phyloP scores from a whole-genome alignment of 2,329 filamentous ascomycete species.

The Pseudocercospora crystallina region DNA sequence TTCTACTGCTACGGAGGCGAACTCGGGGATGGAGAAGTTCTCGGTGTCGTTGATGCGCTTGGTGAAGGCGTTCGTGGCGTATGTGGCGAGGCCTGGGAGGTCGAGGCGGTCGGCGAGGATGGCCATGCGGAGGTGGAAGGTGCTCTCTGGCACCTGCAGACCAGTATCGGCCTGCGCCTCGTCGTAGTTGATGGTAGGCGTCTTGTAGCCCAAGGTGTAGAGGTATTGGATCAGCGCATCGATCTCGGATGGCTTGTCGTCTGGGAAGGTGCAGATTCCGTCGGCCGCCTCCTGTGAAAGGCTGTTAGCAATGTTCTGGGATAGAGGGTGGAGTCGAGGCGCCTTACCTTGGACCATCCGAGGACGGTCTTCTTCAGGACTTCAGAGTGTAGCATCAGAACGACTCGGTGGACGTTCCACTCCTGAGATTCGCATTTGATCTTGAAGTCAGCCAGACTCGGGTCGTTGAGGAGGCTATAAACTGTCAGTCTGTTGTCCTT shows the following conservation, averaged over 20 bases:
- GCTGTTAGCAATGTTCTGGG: no score
- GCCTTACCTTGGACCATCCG: not conserved
- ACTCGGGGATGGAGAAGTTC: no score
- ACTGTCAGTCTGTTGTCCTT: no score
- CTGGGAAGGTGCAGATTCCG: not conserved
- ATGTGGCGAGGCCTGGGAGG: not conserved
- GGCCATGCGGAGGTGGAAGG: not conserved
- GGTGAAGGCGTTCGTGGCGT: not conserved
- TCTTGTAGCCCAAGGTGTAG: not conserved
- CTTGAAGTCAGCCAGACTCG: not conserved
- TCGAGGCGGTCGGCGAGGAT: slow-evolving; percentile 3
- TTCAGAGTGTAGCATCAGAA: not conserved
- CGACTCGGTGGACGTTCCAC: not conserved
- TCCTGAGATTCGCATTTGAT: not conserved
- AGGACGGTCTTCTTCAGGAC: not conserved
- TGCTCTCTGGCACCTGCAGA: no score
- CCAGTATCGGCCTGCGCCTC: no score
- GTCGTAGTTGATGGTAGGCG: not conserved
- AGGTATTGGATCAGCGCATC: not conserved
- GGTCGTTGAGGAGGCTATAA: not conserved
- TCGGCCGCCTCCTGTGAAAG: not conserved
- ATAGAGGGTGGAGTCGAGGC: no score
- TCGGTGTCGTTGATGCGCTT: no score
- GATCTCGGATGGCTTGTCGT: not conserved
- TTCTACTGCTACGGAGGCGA: no score